Evolutionary conservation across 805 yeast species (phyloP).

Genomic region (Candida nemodendra): DNA sequence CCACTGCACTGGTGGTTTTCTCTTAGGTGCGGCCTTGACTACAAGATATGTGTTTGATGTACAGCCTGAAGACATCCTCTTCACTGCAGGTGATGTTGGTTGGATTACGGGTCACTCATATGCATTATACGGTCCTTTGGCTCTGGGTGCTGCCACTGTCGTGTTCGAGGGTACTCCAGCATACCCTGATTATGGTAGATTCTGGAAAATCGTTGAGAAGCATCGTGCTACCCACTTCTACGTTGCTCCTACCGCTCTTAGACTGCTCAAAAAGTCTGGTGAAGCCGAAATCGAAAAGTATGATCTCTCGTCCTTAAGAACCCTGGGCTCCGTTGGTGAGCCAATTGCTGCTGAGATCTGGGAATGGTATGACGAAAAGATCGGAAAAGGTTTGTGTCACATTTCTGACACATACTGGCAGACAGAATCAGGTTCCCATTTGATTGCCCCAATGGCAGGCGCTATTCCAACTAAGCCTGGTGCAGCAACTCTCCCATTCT

Average conservation of each 20-base stretch:
- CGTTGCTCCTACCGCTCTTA: constrained; percentile 97
- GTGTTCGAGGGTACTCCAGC: constrained; percentile 98
- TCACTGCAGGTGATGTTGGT: constrained; percentile 89
- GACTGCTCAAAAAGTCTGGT: constrained; percentile 83
- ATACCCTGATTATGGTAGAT: constrained; percentile 90
- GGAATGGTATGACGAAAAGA: constrained; percentile 95
- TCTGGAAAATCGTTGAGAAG: constrained; percentile 94
- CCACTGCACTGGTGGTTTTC: constrained; percentile 78
- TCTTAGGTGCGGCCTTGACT: constrained; percentile 70
- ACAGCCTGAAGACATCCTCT: constrained; percentile 69
- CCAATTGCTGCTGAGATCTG: constrained; percentile 97
- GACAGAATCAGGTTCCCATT: constrained; percentile 95
- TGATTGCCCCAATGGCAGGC: constrained; percentile 94
- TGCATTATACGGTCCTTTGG: constrained; percentile 90
- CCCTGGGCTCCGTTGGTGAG: constrained; percentile 96
- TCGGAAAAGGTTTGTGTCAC: constrained; percentile 87
- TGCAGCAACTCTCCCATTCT: constrained; percentile 94
- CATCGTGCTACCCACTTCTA: constrained; percentile 93
- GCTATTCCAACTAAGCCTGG: constrained; percentile 95
- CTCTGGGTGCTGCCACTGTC: constrained; percentile 84
- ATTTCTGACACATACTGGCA: constrained; percentile 98
- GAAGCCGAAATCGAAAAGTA: constrained; percentile 75
- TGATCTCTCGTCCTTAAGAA: constrained; percentile 83
- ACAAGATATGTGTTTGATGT: constrained; percentile 76
- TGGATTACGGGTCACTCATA: constrained; percentile 95